phyloP scores from a whole-genome alignment of 2,329 filamentous ascomycete genomes.

The Pestalotiopsis sp. region DNA sequence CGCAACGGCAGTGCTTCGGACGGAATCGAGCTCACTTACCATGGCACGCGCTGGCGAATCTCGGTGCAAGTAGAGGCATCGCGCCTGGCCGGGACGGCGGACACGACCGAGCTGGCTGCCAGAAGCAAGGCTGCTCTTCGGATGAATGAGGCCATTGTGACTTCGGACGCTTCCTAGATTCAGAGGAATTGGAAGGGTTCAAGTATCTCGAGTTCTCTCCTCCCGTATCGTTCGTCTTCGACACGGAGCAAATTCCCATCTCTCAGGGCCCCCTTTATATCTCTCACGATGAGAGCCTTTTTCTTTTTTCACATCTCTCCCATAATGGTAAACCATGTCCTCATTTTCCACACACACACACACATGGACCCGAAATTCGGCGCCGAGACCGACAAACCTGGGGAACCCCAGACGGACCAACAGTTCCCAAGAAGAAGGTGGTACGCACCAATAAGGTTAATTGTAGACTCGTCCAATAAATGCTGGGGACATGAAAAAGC shows the following conservation, averaged over 20 bases:
- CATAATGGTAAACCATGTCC: background rate
- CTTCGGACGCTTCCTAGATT: too few relatives aligned
- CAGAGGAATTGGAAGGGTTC: too few relatives aligned
- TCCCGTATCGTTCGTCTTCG: too few relatives aligned
- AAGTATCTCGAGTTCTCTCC: too few relatives aligned
- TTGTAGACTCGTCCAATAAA: background rate
- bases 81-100: background rate
- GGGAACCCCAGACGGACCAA: background rate
- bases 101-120: background rate
- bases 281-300: background rate
- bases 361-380: background rate
- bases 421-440: background rate
- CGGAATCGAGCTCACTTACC: background rate
- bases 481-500: too few relatives aligned
- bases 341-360: too few relatives aligned
- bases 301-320: background rate
- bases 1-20: background rate
- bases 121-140: background rate
- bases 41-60: conserved; percentile 5
- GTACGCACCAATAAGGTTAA: background rate
- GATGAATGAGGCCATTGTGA: background rate
- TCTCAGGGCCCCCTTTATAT: too few relatives aligned
- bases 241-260: too few relatives aligned
- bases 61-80: background rate
- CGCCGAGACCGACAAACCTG: background rate